Base-by-base conservation (phyloP, 2,329 filamentous ascomycete genomes). In the Neopestalotiopsis sp. region DNA sequence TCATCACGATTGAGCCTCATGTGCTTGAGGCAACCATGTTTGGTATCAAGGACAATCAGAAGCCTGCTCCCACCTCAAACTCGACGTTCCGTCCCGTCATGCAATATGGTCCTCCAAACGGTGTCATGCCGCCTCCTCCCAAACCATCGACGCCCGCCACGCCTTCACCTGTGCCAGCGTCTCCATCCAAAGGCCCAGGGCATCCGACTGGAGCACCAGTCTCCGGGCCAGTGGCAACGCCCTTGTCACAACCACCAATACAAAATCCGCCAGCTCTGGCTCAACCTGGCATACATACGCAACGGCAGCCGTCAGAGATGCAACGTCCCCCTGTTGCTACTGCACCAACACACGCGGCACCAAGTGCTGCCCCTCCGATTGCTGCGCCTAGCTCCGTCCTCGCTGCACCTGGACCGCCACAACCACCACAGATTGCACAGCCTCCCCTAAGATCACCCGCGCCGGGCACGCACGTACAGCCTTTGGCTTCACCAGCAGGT, bases 1-100 rank as follows among this genome's bases (percentile, higher is more conserved):
- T 90, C 42, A 89, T 97, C 71, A 91, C 89, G 28, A 89, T 95
- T 70, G 93, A 95, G 78, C 94, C 94, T 59, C 92, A 96, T 76
- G 88, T 92, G 58, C 89, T 96, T 73, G 92, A 94, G 73, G 92
- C 92, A 17, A 91, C 88, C 61, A 88, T 94, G 83, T 94, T 87
- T 76, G 87, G 88, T 24, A 89, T 94, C 69, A 92, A 92, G 75
- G 90, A 92, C 66, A 64, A 64, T 56, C 84, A 87, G 7, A 89
- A 88, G 72, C 84, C 82, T 64, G 79, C 82, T 49, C 79, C 81
- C 53, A 30, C 81, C 79, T 70, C 81, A 76, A 68, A 73, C 76
- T 70, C 71, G 28, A 73, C 76, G 9, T 79, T 81, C 69, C 86
- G 89, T 58, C 90, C 90, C 3, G 85, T 91, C 49, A 81, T 91